A percentile compares a stretch with the other conserved stretches of the same genome.
Conservation (phyloP, 176 grass and related monocot species). For the Poa annua region DNA sequence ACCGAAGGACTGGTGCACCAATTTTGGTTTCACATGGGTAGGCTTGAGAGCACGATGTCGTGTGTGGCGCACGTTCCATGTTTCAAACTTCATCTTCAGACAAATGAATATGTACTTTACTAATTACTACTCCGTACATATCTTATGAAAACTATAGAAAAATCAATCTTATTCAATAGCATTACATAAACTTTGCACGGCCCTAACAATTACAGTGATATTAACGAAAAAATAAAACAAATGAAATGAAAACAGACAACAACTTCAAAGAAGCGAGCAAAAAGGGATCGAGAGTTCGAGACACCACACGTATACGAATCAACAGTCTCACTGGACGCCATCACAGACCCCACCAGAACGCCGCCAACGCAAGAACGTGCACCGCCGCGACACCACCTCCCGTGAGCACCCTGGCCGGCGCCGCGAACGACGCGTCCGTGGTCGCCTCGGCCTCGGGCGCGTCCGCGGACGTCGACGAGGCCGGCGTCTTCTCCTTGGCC, state of each 20-base stretch:
- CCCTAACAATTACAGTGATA: conserved; percentile 45
- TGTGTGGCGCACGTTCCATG: no score
- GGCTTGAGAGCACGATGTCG: no score
- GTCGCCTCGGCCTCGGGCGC: conserved; percentile 57
- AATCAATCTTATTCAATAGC: conserved; percentile 36
- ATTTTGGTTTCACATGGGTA: no score
- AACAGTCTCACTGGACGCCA: not conserved
- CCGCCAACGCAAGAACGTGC: conserved; percentile 39
- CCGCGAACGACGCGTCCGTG: conserved; percentile 45
- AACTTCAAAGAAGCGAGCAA: not conserved
- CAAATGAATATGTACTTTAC: no score
- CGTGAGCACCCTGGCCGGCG: conserved; percentile 22
- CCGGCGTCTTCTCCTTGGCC: conserved; percentile 62
- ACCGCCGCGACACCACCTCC: conserved; percentile 34
- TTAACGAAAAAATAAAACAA: not conserved
- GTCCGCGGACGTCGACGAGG: conserved; percentile 43
- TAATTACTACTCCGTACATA: no score
- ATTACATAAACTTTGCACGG: conserved; percentile 34
- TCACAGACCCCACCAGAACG: conserved; percentile 60
- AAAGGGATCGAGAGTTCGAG: conserved; percentile 19
- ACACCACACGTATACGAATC: not conserved
- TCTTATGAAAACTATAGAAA: not conserved
- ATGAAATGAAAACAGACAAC: conserved; percentile 37
- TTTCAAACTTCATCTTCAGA: not conserved
- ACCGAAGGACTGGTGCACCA: no score